A percentile compares a stretch with the other conserved stretches of the same genome.
Evolutionary conservation across 2,329 filamentous ascomycete genomes (phyloP).

Genomic region (Penicillium brasilianum): DNA sequence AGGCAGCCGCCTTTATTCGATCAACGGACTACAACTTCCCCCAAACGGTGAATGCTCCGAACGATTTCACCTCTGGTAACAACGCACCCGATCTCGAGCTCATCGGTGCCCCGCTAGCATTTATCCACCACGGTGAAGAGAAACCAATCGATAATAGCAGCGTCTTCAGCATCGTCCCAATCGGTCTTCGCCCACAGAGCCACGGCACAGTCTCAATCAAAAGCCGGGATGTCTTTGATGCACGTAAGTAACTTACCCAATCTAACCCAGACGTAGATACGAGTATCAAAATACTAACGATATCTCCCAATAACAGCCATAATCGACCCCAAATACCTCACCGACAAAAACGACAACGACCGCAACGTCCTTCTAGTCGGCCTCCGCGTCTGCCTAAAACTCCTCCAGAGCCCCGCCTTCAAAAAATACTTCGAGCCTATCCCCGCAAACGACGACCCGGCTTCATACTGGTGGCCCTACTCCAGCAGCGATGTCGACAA

Average conservation of each 20-base stretch:
- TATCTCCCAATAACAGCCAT: constrained; percentile 9
- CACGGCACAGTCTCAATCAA: constrained; percentile 23
- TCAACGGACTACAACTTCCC: constrained; percentile 21
- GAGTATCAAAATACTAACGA: not conserved
- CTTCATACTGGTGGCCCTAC: constrained; percentile 29
- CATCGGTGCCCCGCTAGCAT: constrained; percentile 22
- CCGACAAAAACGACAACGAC: constrained; percentile 22
- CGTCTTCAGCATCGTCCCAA: constrained; percentile 17
- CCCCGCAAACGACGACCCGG: constrained; percentile 22
- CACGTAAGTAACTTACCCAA: constrained; percentile 14
- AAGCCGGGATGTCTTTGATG: constrained; percentile 25
- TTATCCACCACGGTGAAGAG: constrained; percentile 28
- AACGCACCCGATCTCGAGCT: constrained; percentile 23
- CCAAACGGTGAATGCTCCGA: constrained; percentile 7
- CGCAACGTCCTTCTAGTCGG: constrained; percentile 23
- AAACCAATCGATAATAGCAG: constrained; percentile 12
- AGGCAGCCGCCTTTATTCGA: constrained; percentile 26
- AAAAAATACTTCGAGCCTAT: constrained; percentile 22
- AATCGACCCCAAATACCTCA: constrained; percentile 27
- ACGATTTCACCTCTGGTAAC: constrained; percentile 16
- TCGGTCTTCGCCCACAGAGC: constrained; percentile 25
- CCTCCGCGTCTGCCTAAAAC: constrained; percentile 23
- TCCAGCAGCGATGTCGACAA: constrained; percentile 27
- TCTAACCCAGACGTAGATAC: not conserved
- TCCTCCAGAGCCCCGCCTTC: constrained; percentile 21